Evolutionary conservation across 441 rosid genomes (phyloP).

Genomic region (Omphalea diandra): DNA sequence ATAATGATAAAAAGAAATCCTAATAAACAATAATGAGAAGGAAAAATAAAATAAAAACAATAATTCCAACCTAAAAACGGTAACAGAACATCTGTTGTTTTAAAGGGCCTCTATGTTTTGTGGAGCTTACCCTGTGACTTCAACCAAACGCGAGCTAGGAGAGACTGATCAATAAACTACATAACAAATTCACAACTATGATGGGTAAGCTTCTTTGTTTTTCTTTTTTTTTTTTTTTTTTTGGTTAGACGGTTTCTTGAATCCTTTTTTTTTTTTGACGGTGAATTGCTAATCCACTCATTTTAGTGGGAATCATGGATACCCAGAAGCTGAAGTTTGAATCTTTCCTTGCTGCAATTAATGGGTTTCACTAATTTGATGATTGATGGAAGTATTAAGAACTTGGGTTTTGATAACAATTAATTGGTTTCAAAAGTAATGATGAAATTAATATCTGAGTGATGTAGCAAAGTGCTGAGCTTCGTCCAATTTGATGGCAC

Average conservation of each 20-base stretch:
- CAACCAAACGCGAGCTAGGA: not conserved
- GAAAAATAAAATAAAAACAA: not conserved
- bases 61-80: no score
- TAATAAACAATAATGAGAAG: no score
- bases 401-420: slow-evolving; percentile 4
- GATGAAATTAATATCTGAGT: not conserved
- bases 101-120: slow-evolving; percentile 15
- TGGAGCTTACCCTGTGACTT: not conserved
- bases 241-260: not conserved
- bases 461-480: not conserved
- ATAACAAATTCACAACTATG: slow-evolving; percentile 16
- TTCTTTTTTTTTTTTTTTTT: not conserved
- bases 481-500: not conserved
- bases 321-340: slow-evolving; percentile 16
- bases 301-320: not conserved
- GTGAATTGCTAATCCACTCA: not conserved
- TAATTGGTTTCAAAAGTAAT: not conserved
- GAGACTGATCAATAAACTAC: slow-evolving; percentile 1
- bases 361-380: slow-evolving; percentile 7
- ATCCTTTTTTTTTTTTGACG: not conserved
- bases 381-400: not conserved
- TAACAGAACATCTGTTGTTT: no score
- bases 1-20: no score
- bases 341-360: not conserved
- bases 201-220: slow-evolving; percentile 14